These are phyloP conservation scores for Mycosphaerella arachidis DNA, from an alignment of 2,329 filamentous ascomycete species.

Conservation along the genomic window DNA sequence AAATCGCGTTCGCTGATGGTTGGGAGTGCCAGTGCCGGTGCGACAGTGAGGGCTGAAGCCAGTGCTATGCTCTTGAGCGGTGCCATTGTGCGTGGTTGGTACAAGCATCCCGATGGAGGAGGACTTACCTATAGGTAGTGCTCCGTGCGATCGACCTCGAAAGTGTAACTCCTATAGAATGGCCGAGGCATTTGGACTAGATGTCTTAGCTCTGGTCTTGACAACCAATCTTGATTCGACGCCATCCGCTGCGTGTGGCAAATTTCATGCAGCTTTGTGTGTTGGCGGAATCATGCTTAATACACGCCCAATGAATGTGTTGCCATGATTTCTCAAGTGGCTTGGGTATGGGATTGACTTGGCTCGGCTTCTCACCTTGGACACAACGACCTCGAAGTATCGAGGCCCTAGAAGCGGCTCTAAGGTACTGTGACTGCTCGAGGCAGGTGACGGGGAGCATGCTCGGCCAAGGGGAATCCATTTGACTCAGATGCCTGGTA, in stretches of 20 bases:
- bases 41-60: background rate
- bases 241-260: background rate
- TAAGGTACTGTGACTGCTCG: too few relatives aligned
- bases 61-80: background rate
- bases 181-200: background rate
- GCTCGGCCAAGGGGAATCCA: too few relatives aligned
- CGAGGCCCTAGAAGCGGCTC: too few relatives aligned
- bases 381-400: too few relatives aligned
- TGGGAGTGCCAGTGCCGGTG: background rate
- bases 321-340: too few relatives aligned
- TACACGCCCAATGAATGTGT: background rate
- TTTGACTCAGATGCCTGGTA: too few relatives aligned
- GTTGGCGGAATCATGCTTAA: background rate
- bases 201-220: background rate
- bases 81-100: background rate
- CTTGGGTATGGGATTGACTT: too few relatives aligned
- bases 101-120: background rate
- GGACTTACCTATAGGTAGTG: background rate
- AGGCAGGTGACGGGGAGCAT: too few relatives aligned
- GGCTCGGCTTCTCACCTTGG: too few relatives aligned
- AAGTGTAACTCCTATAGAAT: background rate
- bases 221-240: background rate
- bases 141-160: background rate
- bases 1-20: background rate
- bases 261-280: background rate